These are phyloP conservation scores for Parasarocladium wereldwijsianum DNA, from an alignment of 2,329 filamentous ascomycete genomes.

Conservation along the genomic window DNA sequence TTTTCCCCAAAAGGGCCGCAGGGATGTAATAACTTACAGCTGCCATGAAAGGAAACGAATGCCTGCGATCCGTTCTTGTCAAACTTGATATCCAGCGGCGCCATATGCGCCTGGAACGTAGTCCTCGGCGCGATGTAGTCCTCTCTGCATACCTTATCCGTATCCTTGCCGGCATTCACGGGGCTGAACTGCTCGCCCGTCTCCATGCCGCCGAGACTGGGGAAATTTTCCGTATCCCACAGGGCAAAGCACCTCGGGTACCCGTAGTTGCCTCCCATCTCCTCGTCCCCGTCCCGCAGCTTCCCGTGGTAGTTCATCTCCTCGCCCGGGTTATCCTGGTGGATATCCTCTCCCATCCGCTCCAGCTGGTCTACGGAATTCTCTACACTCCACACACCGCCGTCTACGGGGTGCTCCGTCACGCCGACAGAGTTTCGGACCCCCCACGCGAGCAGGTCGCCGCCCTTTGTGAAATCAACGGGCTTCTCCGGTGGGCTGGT, in stretches of 20 bases:
- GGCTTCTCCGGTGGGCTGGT: constrained; percentile 15
- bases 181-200: constrained; percentile 36
- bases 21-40: constrained; percentile 48
- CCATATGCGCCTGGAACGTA: constrained; percentile 49
- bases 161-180: constrained; percentile 18
- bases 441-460: constrained; percentile 48
- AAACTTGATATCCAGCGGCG: constrained; percentile 60
- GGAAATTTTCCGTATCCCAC: constrained; percentile 37
- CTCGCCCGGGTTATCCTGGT: constrained; percentile 56
- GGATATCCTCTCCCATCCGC: constrained; percentile 44
- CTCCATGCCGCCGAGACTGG: constrained; percentile 22
- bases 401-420: constrained; percentile 41
- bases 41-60: constrained; percentile 58
- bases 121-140: constrained; percentile 36
- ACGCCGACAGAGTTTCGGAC: constrained; percentile 59
- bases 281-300: constrained; percentile 21
- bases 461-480: constrained; percentile 29
- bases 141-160: constrained; percentile 27
- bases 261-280: constrained; percentile 44
- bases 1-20: too few species aligned
- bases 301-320: constrained; percentile 60
- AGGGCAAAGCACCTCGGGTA: constrained; percentile 57
- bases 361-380: constrained; percentile 54
- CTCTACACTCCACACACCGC: constrained; percentile 47
- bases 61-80: constrained; percentile 39